Evolutionary conservation across 2,329 filamentous ascomycete species (phyloP), one percentile per base, ranked within the genome.

Genomic region (Cytospora piceae): DNA sequence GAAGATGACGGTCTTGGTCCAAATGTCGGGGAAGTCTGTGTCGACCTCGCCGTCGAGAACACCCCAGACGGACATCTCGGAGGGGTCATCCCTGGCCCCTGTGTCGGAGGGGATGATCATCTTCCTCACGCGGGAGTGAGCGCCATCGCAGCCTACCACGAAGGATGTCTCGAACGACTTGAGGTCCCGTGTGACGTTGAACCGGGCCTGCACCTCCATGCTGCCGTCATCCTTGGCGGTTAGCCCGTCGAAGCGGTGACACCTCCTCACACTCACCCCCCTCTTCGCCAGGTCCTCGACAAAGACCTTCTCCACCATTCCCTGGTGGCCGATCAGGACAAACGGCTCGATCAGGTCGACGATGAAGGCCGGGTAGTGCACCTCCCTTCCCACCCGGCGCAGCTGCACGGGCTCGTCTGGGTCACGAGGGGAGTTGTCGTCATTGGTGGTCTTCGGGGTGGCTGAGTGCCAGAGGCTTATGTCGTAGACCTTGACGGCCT

Each of bases 1-100:
- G 69, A 89, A 88, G 9, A 91, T 82, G 0, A 90, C 83, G 0
- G 88, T 88, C 77, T 92, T 92, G 74, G 86, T 90, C 88, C 89
- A 92, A 58, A 92, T 84, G 71, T 92, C 89, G 1, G 90, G 90
- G 70, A 92, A 92, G 73, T 91, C 83, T 9, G 89, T 92, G 53
- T 89, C 85, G 12, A 92, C 77, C 73, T 87, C 85, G 70, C 89
- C 89, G 73, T 92, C 90, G 3, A 92, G 77, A 2, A 92, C 89
- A 63, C 89, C 90, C 90, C 90, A 92, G 6, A 77, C 74, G 42
- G 85, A 80, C 24, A 82, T 80, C 15, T 81, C 76, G 67, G 82
- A 80, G n/a, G 87, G 85, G 73, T 82, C 75, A 59, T 82, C 81
- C 29, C 88, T 82, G 4, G 86, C 83, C 68, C 87, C 81, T 55